Evolutionary conservation across 345 rosid species (phyloP).

Genomic region (Camelina laxa): DNA sequence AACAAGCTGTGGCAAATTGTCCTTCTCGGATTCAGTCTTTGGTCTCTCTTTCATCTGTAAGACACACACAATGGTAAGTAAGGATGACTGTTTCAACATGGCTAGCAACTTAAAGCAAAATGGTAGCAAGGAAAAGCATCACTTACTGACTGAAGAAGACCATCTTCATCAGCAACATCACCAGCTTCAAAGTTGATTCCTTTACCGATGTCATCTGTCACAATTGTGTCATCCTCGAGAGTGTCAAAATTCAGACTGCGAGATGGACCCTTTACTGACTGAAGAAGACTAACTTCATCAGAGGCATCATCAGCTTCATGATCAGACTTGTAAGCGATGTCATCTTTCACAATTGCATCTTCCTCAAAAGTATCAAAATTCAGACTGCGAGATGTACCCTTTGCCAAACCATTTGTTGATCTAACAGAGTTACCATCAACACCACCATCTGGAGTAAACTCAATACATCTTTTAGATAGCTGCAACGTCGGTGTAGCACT

Average conservation of each 20-base stretch:
- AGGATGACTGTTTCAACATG: neutral
- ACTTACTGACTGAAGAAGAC: conserved; percentile 64
- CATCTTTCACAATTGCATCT: conserved; percentile 26
- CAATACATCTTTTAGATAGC: conserved; percentile 61
- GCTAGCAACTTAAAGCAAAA: conserved; percentile 6
- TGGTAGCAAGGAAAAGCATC: neutral
- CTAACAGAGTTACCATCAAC: conserved; percentile 35
- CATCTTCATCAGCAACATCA: conserved; percentile 43
- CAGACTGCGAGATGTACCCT: conserved; percentile 63
- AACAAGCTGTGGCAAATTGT: conserved; percentile 74
- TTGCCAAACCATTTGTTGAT: conserved; percentile 52
- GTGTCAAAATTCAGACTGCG: conserved; percentile 69
- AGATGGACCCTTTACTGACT: conserved; percentile 67
- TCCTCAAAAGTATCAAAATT: conserved; percentile 62
- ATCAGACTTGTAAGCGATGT: neutral
- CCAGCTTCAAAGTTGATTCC: conserved; percentile 19
- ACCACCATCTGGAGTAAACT: conserved; percentile 57
- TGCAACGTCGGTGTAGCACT: conserved; percentile 60
- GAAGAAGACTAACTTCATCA: conserved; percentile 50
- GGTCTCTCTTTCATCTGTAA: conserved; percentile 69
- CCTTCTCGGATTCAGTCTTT: conserved; percentile 54
- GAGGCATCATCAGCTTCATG: conserved; percentile 32
- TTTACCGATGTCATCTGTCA: conserved; percentile 7
- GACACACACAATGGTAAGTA: conserved; percentile 28
- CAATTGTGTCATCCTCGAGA: conserved; percentile 45